Evolutionary conservation across 441 rosid genomes (phyloP).

Genomic region (Gossypium schwendimanii): DNA sequence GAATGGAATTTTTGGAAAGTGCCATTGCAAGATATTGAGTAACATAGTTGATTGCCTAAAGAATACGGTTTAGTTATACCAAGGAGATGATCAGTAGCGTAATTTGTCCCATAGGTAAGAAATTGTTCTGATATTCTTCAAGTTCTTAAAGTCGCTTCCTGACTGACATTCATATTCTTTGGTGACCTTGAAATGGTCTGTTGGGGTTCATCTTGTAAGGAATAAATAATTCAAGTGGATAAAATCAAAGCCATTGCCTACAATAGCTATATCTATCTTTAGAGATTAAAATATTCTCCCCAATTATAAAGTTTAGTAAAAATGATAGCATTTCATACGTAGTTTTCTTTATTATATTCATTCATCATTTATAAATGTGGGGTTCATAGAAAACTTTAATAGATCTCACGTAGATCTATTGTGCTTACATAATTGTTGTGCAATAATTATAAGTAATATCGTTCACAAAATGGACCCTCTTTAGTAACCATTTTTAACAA

Average conservation of each 20-base stretch:
- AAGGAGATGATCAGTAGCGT: conserved; percentile 1
- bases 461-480: neutral
- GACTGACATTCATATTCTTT: neutral
- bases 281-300: neutral
- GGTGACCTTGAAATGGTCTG: neutral
- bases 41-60: conserved; percentile 12
- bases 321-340: neutral
- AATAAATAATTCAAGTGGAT: neutral
- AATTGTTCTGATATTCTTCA: conserved; percentile 9
- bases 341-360: neutral
- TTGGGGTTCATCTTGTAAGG: neutral
- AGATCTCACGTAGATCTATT: neutral
- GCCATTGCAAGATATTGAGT: conserved; percentile 52
- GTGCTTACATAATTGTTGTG: neutral
- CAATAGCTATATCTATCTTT: neutral
- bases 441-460: neutral
- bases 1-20: conserved; percentile 81
- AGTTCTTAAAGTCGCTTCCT: conserved; percentile 3
- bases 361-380: neutral
- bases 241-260: neutral
- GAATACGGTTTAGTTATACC: neutral
- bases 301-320: too few species aligned
- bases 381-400: neutral
- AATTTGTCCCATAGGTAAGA: conserved; percentile 14
- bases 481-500: neutral